Base-by-base conservation (phyloP, 73 alveolate species). In the Halteria grandinella region DNA sequence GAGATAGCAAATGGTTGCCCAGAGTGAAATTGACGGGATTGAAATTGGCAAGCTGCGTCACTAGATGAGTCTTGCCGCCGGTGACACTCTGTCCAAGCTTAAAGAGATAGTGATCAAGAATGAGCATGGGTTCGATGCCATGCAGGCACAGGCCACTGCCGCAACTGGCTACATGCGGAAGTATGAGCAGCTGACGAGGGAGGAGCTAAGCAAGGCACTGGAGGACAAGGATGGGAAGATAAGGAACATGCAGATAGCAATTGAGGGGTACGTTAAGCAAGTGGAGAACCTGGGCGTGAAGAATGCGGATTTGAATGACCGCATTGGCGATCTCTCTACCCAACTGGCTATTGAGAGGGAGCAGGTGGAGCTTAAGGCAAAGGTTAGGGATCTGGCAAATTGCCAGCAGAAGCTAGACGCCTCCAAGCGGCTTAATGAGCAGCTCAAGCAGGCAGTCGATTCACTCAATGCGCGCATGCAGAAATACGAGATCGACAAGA, bases 191-290 rank as follows among this genome's bases (percentile, higher is more conserved):
- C 69, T 82, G 40, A 83, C 76, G 21, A 71, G 70, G 36, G 58
- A 75, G 86, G 74, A 86, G 45, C 62, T 86, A 34, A 80, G 80
- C 72, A 93, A 88, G 31, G 75, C 84, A 29, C 85, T 64, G 50
- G 78, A 82, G 80, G 49, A 52, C 41, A 55, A 76, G 31, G 71
- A 83, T 45, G 93, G 88, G 52, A 91, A 88, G 79, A 92, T 81
- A 48, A 81, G 84, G 45, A 48, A 75, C 0, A 58, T 88, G 7
- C 43, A 77, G 44, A 17, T 28, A 34, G 23, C 55, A 10, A 17
- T 51, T 21, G 69, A 44, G 44, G 57, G 29, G 54, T 62, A 51
- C 52, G 34, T 49, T 73, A 18, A 70, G 41, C 10, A 48, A 37
- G 21, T 32, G 10, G 48, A 20, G 36, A 31, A 10, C 24, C 44